phyloP scores from a whole-genome alignment of 2,329 filamentous ascomycete genomes.

The Dactylellina leptospora region DNA sequence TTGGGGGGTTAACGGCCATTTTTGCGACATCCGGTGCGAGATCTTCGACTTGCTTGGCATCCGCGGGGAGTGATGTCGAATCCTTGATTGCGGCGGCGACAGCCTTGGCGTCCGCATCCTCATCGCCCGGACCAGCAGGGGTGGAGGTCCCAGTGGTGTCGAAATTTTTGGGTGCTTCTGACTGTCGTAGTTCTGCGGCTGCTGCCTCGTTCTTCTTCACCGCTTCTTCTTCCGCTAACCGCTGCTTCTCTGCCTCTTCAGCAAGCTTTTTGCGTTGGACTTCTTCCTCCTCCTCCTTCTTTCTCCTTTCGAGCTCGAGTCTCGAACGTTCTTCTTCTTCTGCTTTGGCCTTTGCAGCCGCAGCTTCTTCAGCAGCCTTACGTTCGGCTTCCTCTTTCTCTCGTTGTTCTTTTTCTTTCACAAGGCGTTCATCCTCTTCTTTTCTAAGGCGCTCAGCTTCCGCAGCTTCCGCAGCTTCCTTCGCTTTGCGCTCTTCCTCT shows the following conservation, averaged over 20 bases:
- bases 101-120: constrained; percentile 28
- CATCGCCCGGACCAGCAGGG: constrained; percentile 24
- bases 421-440: constrained; percentile 59
- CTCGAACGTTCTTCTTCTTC: constrained; percentile 53
- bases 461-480: constrained; percentile 53
- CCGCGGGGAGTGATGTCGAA: constrained; percentile 16
- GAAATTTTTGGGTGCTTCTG: constrained; percentile 26
- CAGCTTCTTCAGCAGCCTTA: constrained; percentile 56
- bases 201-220: constrained; percentile 53
- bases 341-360: constrained; percentile 57
- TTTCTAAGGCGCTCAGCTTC: constrained; percentile 58
- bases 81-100: constrained; percentile 58
- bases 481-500: constrained; percentile 59
- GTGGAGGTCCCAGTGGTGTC: constrained; percentile 14
- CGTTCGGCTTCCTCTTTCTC: constrained; percentile 53
- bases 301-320: constrained; percentile 52
- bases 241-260: constrained; percentile 55
- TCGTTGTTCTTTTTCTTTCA: constrained; percentile 59
- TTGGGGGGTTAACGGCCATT: constrained; percentile 64
- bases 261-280: constrained; percentile 55
- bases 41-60: constrained; percentile 55
- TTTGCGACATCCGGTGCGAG: constrained; percentile 64
- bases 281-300: constrained; percentile 57
- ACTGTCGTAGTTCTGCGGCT: constrained; percentile 47
- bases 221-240: constrained; percentile 57